Evolutionary conservation across 345 rosid species (phyloP), one percentile per base, ranked within the genome.

Genomic region (Populus ilicifolia): DNA sequence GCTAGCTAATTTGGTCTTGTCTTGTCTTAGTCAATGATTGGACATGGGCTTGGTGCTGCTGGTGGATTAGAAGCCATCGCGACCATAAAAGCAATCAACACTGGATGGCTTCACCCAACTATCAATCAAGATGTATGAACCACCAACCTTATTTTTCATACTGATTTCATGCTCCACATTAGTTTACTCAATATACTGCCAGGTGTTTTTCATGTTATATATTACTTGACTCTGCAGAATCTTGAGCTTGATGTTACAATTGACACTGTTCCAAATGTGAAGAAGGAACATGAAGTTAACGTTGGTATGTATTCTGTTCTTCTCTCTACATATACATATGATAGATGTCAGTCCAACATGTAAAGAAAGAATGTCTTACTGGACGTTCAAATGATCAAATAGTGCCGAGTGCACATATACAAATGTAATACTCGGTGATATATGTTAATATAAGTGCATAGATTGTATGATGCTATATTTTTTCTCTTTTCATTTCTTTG

Each of bases 101-200:
- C 95, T 12, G 90, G 95, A 48, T 91, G 93, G 93, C 36, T 91
- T 61, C 96, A 88, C 61, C 92, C 93, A 25, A 89, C 92, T 25
- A 81, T 89, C 70, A 90, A 90, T 82, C 95, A 91, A 85, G 89
- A 89, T 80, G 95, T 88, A 89, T 23, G 64, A 50, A 65, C 67
- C 73, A 7, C 16, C 41, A 38, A 46, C 63, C 67, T 5, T 0
- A 12, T 66, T 39, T 69, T 46, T 43, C 52, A 41, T 14, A 0
- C 18, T 21, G 39, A 23, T 0, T n/a, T 3, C 69, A 46, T 21
- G 13, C 62, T 59, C 39, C 11, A n/a, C 16, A 25, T 43, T 10
- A 16, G 8, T 29, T 20, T 27, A 10, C 21, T 30, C 65, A 52
- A 59, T 43, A 8, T 23, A 10, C 71, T 46, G 62, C 29, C 63